A percentile compares a stretch with the other conserved stretches of the same genome.
These are phyloP conservation scores for Urochloa ruziziensis DNA, from an alignment of 176 grass and related monocot genomes.

Conservation along the genomic window DNA sequence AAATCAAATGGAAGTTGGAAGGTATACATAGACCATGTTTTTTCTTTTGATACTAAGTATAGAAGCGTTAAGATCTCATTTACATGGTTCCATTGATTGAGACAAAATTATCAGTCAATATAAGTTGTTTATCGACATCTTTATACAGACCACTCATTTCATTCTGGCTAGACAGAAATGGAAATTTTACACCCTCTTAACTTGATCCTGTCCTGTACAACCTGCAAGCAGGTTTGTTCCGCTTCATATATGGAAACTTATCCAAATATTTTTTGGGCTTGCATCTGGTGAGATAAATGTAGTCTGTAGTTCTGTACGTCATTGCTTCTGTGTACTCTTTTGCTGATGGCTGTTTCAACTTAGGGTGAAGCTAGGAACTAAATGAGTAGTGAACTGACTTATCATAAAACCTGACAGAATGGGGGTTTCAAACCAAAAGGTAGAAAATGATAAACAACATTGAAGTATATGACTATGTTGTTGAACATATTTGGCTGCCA, in stretches of 20 bases:
- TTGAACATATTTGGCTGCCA: not conserved
- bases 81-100: not conserved
- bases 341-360: not conserved
- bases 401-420: not conserved
- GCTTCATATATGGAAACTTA: not conserved
- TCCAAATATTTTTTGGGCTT: conserved; percentile 18
- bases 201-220: not conserved
- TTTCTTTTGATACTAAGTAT: not conserved
- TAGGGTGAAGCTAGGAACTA: not conserved
- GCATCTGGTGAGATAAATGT: conserved; percentile 23
- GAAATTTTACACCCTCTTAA: not conserved
- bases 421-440: not conserved
- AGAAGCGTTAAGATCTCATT: not conserved
- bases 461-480: not conserved
- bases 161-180: not conserved
- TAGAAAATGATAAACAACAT: not conserved
- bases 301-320: not conserved
- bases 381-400: not conserved
- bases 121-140: not conserved
- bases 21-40: not conserved
- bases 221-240: not conserved
- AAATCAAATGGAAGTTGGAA: conserved; percentile 19
- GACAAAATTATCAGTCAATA: not conserved
- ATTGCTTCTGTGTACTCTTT: not conserved
- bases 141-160: not conserved